Evolutionary conservation across 495 filamentous ascomycete species (phyloP).

Genomic region (Annulohypoxylon moriforme): DNA sequence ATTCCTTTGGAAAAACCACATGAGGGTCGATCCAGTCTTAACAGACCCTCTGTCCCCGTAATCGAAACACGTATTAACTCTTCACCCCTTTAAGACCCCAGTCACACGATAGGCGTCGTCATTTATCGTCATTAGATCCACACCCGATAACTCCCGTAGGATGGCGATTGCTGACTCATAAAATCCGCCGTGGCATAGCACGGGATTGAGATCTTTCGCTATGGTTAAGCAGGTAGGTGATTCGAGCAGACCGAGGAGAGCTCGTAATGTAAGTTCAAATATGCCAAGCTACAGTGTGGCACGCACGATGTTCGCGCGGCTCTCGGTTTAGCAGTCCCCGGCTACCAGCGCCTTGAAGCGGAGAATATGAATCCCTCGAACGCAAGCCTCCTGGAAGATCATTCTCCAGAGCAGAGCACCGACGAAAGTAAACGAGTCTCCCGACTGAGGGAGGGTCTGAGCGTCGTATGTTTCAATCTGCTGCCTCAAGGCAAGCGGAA

Average conservation of each 20-base stretch:
- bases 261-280: slow-evolving; percentile 11
- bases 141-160: background rate
- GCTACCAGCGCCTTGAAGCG: slow-evolving; percentile 51
- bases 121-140: background rate
- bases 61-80: background rate
- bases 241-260: slow-evolving; percentile 58
- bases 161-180: background rate
- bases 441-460: background rate
- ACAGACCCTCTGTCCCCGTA: background rate
- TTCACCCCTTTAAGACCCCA: background rate
- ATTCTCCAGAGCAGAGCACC: slow-evolving; percentile 45
- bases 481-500: background rate
- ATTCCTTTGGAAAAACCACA: slow-evolving; percentile 63
- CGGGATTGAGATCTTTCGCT: slow-evolving; percentile 46
- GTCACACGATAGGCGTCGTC: background rate
- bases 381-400: slow-evolving; percentile 42
- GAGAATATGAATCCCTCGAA: slow-evolving; percentile 46
- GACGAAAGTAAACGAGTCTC: slow-evolving; percentile 23
- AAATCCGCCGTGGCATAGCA: slow-evolving; percentile 45
- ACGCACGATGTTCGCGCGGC: background rate
- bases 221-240: slow-evolving; percentile 56
- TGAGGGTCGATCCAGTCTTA: slow-evolving; percentile 53
- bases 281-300: background rate
- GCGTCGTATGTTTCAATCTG: background rate
- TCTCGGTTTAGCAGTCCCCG: slow-evolving; percentile 42